A percentile compares a stretch with the other conserved stretches of the same genome.
phyloP scores from a whole-genome alignment of 2,329 filamentous ascomycete species.

The Aureobasidium sp. region DNA sequence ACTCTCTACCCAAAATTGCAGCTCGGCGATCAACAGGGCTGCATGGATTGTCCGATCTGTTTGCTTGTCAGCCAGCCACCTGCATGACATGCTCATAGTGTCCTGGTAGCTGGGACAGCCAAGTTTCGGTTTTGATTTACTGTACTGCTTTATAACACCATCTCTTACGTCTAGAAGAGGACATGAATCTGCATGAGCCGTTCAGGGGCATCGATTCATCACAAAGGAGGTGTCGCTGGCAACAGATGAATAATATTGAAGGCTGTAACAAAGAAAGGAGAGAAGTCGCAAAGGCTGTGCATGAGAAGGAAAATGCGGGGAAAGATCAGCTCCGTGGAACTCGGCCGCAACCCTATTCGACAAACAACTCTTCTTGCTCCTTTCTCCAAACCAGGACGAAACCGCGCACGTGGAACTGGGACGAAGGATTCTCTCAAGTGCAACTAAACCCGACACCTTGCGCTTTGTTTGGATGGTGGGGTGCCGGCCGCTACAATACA shows the following conservation, averaged over 20 bases:
- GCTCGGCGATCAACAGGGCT: conserved; percentile 1
- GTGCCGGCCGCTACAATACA: background rate
- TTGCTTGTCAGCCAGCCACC: conserved; percentile 15
- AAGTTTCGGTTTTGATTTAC: background rate
- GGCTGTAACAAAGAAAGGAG: no score
- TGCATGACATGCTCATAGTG: conserved; percentile 9
- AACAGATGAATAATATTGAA: background rate
- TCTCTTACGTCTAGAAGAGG: background rate
- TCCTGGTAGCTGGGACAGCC: background rate
- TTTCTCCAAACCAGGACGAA: background rate
- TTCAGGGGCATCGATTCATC: background rate
- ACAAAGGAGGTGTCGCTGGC: background rate
- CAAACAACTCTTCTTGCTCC: conserved; percentile 12
- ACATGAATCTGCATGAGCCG: background rate
- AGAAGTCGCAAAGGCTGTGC: no score
- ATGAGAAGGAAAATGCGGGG: background rate
- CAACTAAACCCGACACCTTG: background rate
- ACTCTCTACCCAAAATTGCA: background rate
- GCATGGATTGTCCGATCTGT: conserved; percentile 6
- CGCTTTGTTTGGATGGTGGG: background rate
- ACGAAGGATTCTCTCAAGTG: background rate
- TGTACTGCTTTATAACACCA: conserved; percentile 4
- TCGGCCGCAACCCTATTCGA: conserved; percentile 5
- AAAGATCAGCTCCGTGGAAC: background rate
- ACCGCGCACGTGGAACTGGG: background rate